Evolutionary conservation across 805 yeast species (phyloP).

Genomic region (Schwanniomyces polymorphus): DNA sequence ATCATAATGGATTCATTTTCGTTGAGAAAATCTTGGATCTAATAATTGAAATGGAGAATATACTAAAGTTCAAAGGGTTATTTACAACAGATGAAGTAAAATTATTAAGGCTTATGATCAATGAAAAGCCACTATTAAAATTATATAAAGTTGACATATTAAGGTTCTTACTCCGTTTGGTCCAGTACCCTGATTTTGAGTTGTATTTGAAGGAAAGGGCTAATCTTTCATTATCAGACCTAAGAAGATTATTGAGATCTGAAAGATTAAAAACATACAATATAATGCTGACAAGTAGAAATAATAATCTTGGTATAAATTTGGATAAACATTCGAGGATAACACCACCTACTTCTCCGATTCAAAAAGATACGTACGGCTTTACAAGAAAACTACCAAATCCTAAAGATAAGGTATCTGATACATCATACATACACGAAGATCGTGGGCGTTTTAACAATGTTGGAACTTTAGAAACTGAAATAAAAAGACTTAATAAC

Average conservation of each 20-base stretch:
- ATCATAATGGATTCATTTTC: constrained; percentile 17
- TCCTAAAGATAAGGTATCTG: constrained; percentile 4
- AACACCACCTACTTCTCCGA: constrained; percentile 9
- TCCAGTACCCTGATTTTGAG: constrained; percentile 16
- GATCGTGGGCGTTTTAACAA: background rate
- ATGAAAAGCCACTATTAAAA: constrained; percentile 16
- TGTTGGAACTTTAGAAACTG: constrained; percentile 17
- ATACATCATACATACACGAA: constrained; percentile 3
- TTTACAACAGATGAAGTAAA: constrained; percentile 16
- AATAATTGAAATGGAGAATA: constrained; percentile 19
- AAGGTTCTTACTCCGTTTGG: constrained; percentile 23
- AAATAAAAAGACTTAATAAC: constrained; percentile 12
- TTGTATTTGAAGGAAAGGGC: constrained; percentile 20
- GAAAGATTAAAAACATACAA: background rate
- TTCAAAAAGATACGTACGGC: background rate
- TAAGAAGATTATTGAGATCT: background rate
- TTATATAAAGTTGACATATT: constrained; percentile 21
- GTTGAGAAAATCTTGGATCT: constrained; percentile 19
- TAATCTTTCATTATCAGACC: constrained; percentile 9
- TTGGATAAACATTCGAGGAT: background rate
- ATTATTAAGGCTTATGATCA: constrained; percentile 14
- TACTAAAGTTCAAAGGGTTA: constrained; percentile 13
- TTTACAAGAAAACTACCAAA: constrained; percentile 9
- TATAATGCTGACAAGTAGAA: background rate
- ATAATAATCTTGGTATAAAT: background rate